Percentiles rank a stretch among this genome's conserved stretches.
Conservation (phyloP, 2,329 filamentous ascomycete genomes). For the Capronia coronata region DNA sequence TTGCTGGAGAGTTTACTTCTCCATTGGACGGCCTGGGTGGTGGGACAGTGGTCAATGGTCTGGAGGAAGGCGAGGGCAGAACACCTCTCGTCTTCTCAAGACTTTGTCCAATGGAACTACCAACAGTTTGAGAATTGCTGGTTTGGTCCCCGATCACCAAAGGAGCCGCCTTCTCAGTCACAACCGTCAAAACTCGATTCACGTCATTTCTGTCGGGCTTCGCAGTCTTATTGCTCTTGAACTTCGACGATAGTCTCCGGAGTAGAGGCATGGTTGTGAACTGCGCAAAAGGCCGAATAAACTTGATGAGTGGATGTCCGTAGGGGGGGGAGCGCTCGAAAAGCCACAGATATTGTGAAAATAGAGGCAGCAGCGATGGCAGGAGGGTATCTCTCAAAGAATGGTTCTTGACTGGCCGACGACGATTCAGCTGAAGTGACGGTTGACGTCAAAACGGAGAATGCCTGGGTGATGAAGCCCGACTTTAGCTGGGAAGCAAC, state of each 20-base stretch:
- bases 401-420: no score
- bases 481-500: no score
- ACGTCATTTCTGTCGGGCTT: not conserved
- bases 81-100: conserved; percentile 18
- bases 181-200: conserved; percentile 5
- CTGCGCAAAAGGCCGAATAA: no score
- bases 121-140: conserved; percentile 8
- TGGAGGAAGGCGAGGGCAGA: conserved; percentile 5
- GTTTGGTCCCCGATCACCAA: conserved; percentile 24
- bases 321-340: no score
- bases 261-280: conserved; percentile 19
- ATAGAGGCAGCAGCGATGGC: no score
- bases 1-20: conserved; percentile 32
- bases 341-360: no score
- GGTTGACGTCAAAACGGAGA: no score
- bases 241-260: conserved; percentile 14
- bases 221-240: conserved; percentile 11
- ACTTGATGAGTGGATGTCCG: no score
- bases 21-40: conserved; percentile 2
- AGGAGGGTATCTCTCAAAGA: no score
- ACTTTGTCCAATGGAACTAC: conserved; percentile 15
- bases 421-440: no score
- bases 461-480: no score
- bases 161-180: conserved; percentile 19
- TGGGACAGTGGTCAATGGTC: not conserved